phyloP scores from a whole-genome alignment of 208 protist genomes.

The Trypanosoma boissoni region DNA sequence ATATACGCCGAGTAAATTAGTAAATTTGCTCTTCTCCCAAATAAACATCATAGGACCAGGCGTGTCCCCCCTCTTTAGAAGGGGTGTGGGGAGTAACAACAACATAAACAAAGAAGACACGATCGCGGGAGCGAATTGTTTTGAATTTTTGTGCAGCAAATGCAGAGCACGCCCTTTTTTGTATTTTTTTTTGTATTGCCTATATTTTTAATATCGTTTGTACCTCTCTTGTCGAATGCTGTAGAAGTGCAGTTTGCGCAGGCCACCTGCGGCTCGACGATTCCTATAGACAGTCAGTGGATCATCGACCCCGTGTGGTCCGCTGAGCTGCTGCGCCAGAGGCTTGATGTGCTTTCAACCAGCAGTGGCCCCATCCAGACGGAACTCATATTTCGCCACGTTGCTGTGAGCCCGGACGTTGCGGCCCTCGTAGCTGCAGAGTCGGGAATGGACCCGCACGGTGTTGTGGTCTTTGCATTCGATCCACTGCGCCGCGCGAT shows the following conservation, averaged over 20 bases:
- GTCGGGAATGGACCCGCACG: constrained; percentile 28
- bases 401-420: not conserved
- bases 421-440: constrained; percentile 31
- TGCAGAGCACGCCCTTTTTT: too few relatives aligned
- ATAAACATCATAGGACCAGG: too few relatives aligned
- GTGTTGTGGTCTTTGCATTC: constrained; percentile 44
- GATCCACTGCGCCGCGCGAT: not conserved
- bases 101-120: too few relatives aligned
- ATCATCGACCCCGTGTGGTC: constrained; percentile 46
- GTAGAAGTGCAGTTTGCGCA: constrained; percentile 24
- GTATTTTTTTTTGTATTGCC: constrained; percentile 6
- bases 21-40: too few relatives aligned
- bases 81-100: too few relatives aligned
- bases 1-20: too few relatives aligned
- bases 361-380: constrained; percentile 17
- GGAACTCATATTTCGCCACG: constrained; percentile 26
- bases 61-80: too few relatives aligned
- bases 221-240: not conserved
- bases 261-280: constrained; percentile 38
- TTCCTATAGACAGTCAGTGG: constrained; percentile 64
- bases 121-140: too few relatives aligned
- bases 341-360: not conserved
- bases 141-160: too few relatives aligned
- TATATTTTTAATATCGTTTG: not conserved
- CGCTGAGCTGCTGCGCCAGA: constrained; percentile 14